These are phyloP conservation scores for Polyporus arcularius DNA, from an alignment of 768 basidiomycete genomes.

Conservation along the genomic window DNA sequence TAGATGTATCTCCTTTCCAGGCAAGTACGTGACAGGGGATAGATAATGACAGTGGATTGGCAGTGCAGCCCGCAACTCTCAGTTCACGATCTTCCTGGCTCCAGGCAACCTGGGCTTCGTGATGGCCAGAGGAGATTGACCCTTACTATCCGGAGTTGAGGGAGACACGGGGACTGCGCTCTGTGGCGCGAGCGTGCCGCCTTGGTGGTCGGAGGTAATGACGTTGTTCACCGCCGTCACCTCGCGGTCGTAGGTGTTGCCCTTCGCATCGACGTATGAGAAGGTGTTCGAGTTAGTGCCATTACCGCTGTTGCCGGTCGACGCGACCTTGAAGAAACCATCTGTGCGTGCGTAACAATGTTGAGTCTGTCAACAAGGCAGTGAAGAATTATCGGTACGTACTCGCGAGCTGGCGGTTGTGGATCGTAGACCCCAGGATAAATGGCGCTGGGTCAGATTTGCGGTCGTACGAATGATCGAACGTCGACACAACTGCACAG, in stretches of 20 bases:
- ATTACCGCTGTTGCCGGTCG: slow-evolving; percentile 58
- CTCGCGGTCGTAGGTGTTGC: slow-evolving; percentile 61
- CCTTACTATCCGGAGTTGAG: background rate
- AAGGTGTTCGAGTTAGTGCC: slow-evolving; percentile 74
- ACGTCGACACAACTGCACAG: slow-evolving; percentile 45
- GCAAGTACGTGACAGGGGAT: slow-evolving; percentile 10
- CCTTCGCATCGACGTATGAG: slow-evolving; percentile 54
- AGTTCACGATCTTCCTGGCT: slow-evolving; percentile 27
- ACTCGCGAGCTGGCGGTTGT: slow-evolving; percentile 62
- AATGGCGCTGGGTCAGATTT: slow-evolving; percentile 58
- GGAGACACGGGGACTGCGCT: background rate
- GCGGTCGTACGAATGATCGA: slow-evolving; percentile 75
- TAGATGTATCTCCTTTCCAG: background rate
- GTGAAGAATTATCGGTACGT: slow-evolving; percentile 21
- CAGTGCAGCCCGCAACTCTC: background rate
- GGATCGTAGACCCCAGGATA: slow-evolving; percentile 56
- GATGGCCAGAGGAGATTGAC: slow-evolving; percentile 12
- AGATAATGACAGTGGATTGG: background rate
- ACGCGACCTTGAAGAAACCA: slow-evolving; percentile 49
- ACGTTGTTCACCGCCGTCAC: slow-evolving; percentile 63
- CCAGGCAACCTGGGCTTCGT: slow-evolving; percentile 39
- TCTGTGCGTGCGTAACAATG: slow-evolving; percentile 31
- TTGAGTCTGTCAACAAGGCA: background rate
- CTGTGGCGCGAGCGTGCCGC: slow-evolving; percentile 47
- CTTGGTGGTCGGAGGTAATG: slow-evolving; percentile 60